Conservation (phyloP, 148 eudicot genomes). For the Rhododendron williamsianum region DNA sequence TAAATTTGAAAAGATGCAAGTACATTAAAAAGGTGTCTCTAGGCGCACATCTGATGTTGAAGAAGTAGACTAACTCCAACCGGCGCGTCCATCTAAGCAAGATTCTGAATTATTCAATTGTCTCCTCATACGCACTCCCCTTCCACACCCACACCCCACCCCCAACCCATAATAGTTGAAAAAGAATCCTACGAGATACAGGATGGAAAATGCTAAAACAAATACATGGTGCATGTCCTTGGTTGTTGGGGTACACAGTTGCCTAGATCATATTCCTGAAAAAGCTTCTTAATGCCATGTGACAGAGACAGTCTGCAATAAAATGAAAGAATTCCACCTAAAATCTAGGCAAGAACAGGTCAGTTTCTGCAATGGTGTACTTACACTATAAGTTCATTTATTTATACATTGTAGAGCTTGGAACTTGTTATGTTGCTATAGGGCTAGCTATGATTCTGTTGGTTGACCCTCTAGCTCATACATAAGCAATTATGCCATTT, state of each 20-base stretch:
- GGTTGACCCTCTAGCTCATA: neutral
- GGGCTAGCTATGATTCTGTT: neutral
- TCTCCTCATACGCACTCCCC: neutral
- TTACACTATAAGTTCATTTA: neutral
- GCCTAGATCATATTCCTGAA: neutral
- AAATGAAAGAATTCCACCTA: neutral
- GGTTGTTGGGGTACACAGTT: neutral
- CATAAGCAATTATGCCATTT: neutral
- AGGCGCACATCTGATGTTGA: neutral
- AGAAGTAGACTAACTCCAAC: neutral
- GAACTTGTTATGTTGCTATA: neutral
- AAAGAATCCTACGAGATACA: neutral
- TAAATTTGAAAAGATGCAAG: neutral
- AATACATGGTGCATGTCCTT: neutral
- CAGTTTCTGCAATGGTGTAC: neutral
- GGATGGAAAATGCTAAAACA: neutral
- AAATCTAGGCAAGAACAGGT: neutral
- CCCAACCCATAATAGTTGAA: no score
- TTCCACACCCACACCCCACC: no score
- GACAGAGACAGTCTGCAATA: neutral
- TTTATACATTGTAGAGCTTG: neutral
- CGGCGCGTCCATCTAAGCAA: neutral
- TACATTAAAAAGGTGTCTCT: neutral
- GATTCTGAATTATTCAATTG: neutral
- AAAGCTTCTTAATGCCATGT: neutral